phyloP scores from a whole-genome alignment of 2,329 filamentous ascomycete species.

The Helotiales sp. region DNA sequence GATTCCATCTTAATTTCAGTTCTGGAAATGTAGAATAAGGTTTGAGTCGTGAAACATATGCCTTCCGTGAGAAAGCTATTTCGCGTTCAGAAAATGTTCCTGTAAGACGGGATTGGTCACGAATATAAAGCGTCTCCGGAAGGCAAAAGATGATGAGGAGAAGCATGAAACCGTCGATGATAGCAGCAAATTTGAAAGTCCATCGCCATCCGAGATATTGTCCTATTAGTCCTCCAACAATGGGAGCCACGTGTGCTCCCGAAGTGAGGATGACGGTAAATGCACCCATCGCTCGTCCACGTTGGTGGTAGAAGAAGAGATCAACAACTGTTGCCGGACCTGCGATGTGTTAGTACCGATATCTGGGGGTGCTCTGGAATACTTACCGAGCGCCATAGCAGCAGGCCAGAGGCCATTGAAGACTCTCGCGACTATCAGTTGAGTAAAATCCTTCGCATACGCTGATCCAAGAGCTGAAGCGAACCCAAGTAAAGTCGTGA shows the following conservation, averaged over 20 bases:
- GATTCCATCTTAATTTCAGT: constrained; percentile 15
- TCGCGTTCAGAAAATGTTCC: constrained; percentile 7
- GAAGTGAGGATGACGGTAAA: constrained; percentile 34
- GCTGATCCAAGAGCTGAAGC: constrained; percentile 23
- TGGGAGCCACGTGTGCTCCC: constrained; percentile 35
- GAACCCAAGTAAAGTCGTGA: constrained; percentile 26
- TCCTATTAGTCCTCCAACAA: constrained; percentile 76
- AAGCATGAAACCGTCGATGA: constrained; percentile 32
- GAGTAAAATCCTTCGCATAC: constrained; percentile 18
- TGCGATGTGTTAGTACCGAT: not conserved
- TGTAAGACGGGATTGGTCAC: constrained; percentile 7
- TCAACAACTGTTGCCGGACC: constrained; percentile 33
- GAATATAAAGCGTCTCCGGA: constrained; percentile 35
- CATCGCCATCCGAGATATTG: constrained; percentile 81
- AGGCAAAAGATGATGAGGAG: constrained; percentile 30
- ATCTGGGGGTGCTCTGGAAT: not conserved
- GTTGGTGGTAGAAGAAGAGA: constrained; percentile 36
- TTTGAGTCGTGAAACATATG: constrained; percentile 4
- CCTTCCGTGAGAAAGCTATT: constrained; percentile 3
- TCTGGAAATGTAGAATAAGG: constrained; percentile 5
- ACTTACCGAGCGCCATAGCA: constrained; percentile 33
- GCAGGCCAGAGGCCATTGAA: constrained; percentile 34
- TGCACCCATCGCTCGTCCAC: constrained; percentile 33
- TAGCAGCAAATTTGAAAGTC: constrained; percentile 43
- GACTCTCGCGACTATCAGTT: constrained; percentile 28